Base-by-base conservation (phyloP, 2,329 filamentous ascomycete species). In the Lachnellula subtilissima region DNA sequence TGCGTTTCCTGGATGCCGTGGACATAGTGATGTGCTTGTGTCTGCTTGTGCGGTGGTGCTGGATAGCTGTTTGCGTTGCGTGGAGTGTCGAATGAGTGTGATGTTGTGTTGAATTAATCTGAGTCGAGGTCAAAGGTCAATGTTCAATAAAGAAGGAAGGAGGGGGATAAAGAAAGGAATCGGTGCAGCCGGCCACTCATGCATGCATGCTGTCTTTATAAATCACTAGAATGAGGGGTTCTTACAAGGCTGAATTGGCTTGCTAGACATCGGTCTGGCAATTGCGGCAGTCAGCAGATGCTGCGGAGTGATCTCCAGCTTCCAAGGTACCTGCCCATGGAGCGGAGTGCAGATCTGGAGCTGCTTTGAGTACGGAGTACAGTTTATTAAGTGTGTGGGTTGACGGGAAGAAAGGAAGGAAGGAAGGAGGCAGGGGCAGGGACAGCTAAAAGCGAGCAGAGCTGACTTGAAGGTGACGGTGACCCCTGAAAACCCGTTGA, bases 1-100 rank as follows among this genome's bases (percentile, higher is more conserved):
- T 69, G 19, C 66, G 58, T 47, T 69, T 70, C 50, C 64, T 68
- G 1, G 64, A 62, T 5, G 48, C 46, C 14, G 53, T 23, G 45
- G 58, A 53, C 60, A 65, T 64, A 19, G 14, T 50, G 25, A n/a
- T 47, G 14, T 15, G 23, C 11, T 36, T 36, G 32, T 39, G 14
- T 40, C 17, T 40, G 48, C 15, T 39, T 50, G 14, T 15, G 19
- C 36, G 48, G 23, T 50, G 19, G 42, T 19, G 22, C 11, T 45
- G 19, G 19, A 45, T 19, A 45, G 32, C 15, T 40, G 48, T 50
- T 23, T 39, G 35, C 42, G 22, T 14, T 22, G 19, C 11, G 42
- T 12, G 42, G 11, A 45, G 7, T 23, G 17, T 45, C 5, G n/a
- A 17, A 17, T 17, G 12, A n/a, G n/a, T 6, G 42, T 11, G 17